phyloP scores from a whole-genome alignment of 2,329 filamentous ascomycete species.

The Pseudogymnoascus sp. region DNA sequence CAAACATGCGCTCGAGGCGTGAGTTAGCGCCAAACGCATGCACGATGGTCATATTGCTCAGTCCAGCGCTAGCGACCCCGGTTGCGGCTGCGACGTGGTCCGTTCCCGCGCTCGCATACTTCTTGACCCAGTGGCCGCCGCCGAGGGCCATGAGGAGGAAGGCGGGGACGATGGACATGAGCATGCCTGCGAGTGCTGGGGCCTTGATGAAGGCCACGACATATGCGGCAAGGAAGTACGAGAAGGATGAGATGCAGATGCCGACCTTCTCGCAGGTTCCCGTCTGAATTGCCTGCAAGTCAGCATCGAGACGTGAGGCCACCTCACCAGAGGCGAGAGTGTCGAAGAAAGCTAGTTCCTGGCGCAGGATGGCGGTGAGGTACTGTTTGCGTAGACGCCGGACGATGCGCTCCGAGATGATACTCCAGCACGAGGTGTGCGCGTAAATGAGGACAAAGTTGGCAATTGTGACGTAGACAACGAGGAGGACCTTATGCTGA shows the following conservation, averaged over 20 bases:
- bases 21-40: constrained; percentile 45
- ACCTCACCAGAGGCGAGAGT: constrained; percentile 48
- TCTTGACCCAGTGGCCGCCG: constrained; percentile 39
- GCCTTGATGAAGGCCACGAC: constrained; percentile 53
- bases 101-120: constrained; percentile 35
- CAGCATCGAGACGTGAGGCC: constrained; percentile 46
- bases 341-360: constrained; percentile 47
- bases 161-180: constrained; percentile 41
- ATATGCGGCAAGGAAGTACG: constrained; percentile 52
- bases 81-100: constrained; percentile 42
- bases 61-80: constrained; percentile 44
- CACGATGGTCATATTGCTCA: constrained; percentile 44
- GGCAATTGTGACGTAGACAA: constrained; percentile 52
- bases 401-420: constrained; percentile 43
- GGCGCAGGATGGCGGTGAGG: constrained; percentile 40
- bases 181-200: constrained; percentile 46
- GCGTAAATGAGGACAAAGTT: constrained; percentile 44
- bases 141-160: constrained; percentile 43
- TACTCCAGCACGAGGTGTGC: constrained; percentile 43
- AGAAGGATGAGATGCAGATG: constrained; percentile 46
- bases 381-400: constrained; percentile 39
- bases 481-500: constrained; percentile 49
- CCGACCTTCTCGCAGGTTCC: constrained; percentile 56
- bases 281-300: constrained; percentile 50
- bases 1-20: constrained; percentile 35